Evolutionary conservation across 176 grass and related monocot species (phyloP), one percentile per base, ranked within the genome.

Genomic region (Zea mays): DNA sequence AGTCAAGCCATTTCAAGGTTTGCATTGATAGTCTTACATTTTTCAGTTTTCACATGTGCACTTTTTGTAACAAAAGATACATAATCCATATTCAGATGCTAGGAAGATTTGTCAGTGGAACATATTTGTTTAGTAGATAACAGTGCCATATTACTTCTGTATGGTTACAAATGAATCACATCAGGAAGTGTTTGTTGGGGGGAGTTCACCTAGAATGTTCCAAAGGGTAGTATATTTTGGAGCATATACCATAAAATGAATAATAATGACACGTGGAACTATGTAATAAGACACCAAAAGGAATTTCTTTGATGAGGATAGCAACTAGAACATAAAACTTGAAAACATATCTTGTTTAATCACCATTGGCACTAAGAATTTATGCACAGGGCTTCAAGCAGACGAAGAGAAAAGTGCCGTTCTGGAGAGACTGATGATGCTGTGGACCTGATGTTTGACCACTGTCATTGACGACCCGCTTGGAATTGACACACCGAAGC

Each of bases 341-440:
- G n/a, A 44, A 63, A 61, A 55, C 8, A 35, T 43, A 14, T 7
- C 2, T 10, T 87, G 62, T 73, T 83, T 76, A 7, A 7, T 45
- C 6, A 14, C 33, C 10, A 59, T 15, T 59, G 62, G 16, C 27
- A 70, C 58, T 88, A 47, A 88, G 38, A 55, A 38, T 7, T 40
- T 68, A 2, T 69, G 17, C 20, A 2, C 81, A 88, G 86, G 69
- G 69, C 46, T 88, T 88, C 55, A 84, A 79, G 79, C 68, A 65
- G 37, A 83, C 57, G 11, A 72, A 76, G 17, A 58, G 6, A 57
- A 78, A 83, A 50, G 10, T 78, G 81, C 67, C 79, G 12, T 78
- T 49, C 62, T 56, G 85, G 85, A 47, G 12, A 46, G 16, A 69
- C 42, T 62, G 77, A 41, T 80, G 7, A 62, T 52, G 62, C 5